Conservation (phyloP, 2,329 filamentous ascomycete species). For the Xylariaceae sp. region DNA sequence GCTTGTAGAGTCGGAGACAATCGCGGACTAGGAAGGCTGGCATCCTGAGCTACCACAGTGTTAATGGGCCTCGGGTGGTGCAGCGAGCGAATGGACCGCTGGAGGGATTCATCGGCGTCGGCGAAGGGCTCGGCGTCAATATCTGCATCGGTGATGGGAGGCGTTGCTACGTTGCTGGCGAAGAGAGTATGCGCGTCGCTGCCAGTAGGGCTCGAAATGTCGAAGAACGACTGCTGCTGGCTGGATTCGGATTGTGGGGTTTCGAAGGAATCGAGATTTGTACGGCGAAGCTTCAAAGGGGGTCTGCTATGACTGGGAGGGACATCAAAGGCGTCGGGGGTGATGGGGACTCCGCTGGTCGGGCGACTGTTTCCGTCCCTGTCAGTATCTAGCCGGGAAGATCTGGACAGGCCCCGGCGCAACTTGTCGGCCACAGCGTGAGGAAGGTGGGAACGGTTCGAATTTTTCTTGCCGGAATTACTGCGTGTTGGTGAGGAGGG, state of each 20-base stretch:
- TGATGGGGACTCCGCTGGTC: slow-evolving; percentile 43
- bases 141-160: slow-evolving; percentile 72
- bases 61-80: slow-evolving; percentile 58
- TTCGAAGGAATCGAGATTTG: slow-evolving; percentile 42
- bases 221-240: slow-evolving; percentile 41
- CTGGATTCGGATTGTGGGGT: slow-evolving; percentile 44
- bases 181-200: slow-evolving; percentile 61
- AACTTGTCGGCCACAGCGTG: slow-evolving; percentile 38
- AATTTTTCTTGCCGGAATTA: slow-evolving; percentile 30
- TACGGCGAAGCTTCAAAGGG: slow-evolving; percentile 41
- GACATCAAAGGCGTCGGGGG: slow-evolving; percentile 57
- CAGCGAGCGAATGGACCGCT: slow-evolving; percentile 44
- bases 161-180: slow-evolving; percentile 65
- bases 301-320: slow-evolving; percentile 23
- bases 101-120: slow-evolving; percentile 49
- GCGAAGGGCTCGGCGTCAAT: slow-evolving; percentile 61
- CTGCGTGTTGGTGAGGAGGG: slow-evolving; percentile 34
- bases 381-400: slow-evolving; percentile 29
- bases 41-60: slow-evolving; percentile 75
- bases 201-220: slow-evolving; percentile 50
- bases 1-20: slow-evolving; percentile 88
- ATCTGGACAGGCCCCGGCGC: slow-evolving; percentile 36
- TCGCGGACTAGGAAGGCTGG: slow-evolving; percentile 90
- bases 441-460: slow-evolving; percentile 29
- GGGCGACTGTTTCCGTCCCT: slow-evolving; percentile 21